Evolutionary conservation across 768 basidiomycete genomes (phyloP).

Genomic region (Candolleomyces aberdarensis): DNA sequence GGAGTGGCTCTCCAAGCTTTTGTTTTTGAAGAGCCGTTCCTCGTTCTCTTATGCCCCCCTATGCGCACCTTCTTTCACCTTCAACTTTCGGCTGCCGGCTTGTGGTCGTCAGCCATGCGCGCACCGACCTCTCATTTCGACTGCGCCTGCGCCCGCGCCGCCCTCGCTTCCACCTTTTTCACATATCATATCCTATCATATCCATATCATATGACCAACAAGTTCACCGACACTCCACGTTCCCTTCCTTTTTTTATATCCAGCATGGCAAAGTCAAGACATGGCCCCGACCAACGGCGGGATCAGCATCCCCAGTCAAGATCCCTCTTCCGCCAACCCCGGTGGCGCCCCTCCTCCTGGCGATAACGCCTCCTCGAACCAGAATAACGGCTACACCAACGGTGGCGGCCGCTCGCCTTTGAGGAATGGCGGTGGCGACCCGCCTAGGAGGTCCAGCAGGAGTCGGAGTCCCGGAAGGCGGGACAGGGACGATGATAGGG

Average conservation of each 20-base stretch:
- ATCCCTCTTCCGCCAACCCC: neutral
- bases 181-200: too few species aligned
- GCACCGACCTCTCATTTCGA: too few species aligned
- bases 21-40: too few species aligned
- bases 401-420: conserved; percentile 36
- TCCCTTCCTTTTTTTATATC: conserved; percentile 27
- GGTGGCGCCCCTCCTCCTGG: conserved; percentile 3
- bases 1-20: too few species aligned
- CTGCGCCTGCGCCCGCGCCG: too few species aligned
- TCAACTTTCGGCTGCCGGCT: too few species aligned
- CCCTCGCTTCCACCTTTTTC: too few species aligned
- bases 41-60: too few species aligned
- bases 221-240: too few species aligned
- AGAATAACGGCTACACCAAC: conserved; percentile 13
- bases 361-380: conserved; percentile 47
- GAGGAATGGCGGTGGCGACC: conserved; percentile 38
- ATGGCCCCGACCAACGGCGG: conserved; percentile 64
- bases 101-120: too few species aligned
- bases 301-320: conserved; percentile 61
- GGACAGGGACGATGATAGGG: neutral
- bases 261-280: conserved; percentile 86
- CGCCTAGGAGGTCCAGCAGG: conserved; percentile 67
- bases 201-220: too few species aligned
- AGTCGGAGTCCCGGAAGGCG: conserved; percentile 65
- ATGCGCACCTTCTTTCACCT: too few species aligned